Conservation (phyloP, 2,329 filamentous ascomycete species). For the Colletotrichum phormii region DNA sequence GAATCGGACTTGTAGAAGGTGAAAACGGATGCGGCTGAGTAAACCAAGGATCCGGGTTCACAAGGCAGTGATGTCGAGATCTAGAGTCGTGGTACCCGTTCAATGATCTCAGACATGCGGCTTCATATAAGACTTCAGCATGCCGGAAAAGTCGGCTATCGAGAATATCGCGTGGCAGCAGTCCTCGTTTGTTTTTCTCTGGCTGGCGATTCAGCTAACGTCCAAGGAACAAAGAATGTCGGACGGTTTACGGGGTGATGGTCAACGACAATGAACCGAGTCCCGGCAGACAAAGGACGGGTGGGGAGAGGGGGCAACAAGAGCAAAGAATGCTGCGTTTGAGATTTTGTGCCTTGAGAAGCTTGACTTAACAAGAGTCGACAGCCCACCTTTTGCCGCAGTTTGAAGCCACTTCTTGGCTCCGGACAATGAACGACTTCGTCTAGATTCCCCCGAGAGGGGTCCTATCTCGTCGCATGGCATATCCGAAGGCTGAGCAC, state of each 20-base stretch:
- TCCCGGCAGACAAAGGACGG: constrained; percentile 17
- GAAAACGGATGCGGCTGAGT: neutral
- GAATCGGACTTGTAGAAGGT: neutral
- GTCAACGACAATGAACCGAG: neutral
- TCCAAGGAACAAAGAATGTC: constrained; percentile 22
- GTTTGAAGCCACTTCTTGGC: neutral
- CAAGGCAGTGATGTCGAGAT: neutral
- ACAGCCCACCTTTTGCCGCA: neutral
- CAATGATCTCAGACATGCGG: neutral
- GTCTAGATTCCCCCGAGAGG: neutral
- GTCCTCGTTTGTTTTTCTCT: neutral
- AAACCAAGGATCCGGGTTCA: constrained; percentile 3
- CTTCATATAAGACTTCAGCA: constrained; percentile 20
- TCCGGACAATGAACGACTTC: neutral
- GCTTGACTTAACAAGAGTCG: neutral
- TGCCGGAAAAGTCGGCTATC: neutral
- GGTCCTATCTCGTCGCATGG: neutral
- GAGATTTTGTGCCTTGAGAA: neutral
- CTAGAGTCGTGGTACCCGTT: no score
- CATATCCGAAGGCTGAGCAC: neutral
- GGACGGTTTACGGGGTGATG: constrained; percentile 8
- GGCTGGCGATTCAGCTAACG: neutral
- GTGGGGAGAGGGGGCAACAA: neutral
- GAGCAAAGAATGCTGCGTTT: constrained; percentile 21
- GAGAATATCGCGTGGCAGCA: neutral